Base-by-base conservation (phyloP, 2,329 filamentous ascomycete species). In the Dothistroma pini region DNA sequence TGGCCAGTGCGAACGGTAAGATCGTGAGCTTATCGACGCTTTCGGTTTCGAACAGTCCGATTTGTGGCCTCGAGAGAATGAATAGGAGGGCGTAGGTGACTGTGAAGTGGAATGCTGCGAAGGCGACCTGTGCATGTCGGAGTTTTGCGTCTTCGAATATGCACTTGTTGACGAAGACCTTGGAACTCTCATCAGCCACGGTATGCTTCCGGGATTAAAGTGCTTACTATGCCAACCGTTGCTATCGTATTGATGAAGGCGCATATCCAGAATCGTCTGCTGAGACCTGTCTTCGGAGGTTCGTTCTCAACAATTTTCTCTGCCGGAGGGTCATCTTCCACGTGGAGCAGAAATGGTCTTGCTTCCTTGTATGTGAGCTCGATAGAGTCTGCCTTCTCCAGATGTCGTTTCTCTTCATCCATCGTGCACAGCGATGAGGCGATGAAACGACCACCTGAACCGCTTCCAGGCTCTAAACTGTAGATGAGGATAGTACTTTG, bases 161-260 rank as follows among this genome's bases (percentile, higher is more conserved):
- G 64, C 82, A 82, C 74, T 89, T 89, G 77, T 89, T 89, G 48
- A 84, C 86, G 71, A 89, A 89, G 69, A 89, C 84, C 85, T 87
- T 58, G 8, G 21, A 44, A 51, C 21, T 19, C 6, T 19, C 14
- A 22, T 48, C 49, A 51, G 50, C n/a, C 14, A 2, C 14, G 3
- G 34, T 38, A 2, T 4, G 14, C 34, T 41, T 19, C n/a, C 4
- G 3, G n/a, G 14, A 19, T 21, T n/a, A 11, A 2, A 7, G 10
- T 10, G 4, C 67, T 56, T 50, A 70, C 68, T 47, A 70, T 70
- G 9, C 63, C 63, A 14, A 60, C 64, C 2, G 68, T 70, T 22
- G 62, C 56, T 2, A 61, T 4, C 6, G 64, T 66, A 25, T 70
- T 70, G 49, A 69, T 54, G 2, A 56, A 50, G 7, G 64, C 63